Evolutionary conservation across 2,329 filamentous ascomycete species (phyloP), one percentile per base, ranked within the genome.

Genomic region (Escovopsis sp.): DNA sequence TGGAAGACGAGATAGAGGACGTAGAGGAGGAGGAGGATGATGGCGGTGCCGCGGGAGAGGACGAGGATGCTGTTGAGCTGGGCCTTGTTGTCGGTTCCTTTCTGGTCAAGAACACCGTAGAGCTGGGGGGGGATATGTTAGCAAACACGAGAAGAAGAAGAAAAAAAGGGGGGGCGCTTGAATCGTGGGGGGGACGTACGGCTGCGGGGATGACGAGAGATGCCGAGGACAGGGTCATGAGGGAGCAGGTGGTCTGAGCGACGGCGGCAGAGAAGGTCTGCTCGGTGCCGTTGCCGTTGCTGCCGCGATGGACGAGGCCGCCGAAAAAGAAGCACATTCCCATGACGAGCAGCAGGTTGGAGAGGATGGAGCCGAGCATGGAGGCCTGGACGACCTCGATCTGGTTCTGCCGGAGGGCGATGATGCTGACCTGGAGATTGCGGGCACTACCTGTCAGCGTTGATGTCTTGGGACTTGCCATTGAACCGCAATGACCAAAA

Each of bases 381-480:
- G 86, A 94, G 18, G 89, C 83, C 65, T 96, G 91, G n/a, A 96
- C 89, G 50, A 96, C 88, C 54, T 89, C 80, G 57, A 95, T 93
- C 64, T 96, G 83, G 48, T 79, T 77, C 53, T 91, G 78, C 50
- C 70, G 77, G 38, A 98, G 73, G 15, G 91, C 91, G 49, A 96
- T 82, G 52, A 96, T 89, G 59, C 85, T 94, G 58, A 94, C 85
- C 84, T 89, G 56, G 23, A 23, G 4, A 23, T 23, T 23, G 23
- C 23, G 23, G 23, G 23, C 4, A 23, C 15, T 18, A n/a, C 11
- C 1, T 6, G 38, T 51, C 34, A 50, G 47, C 33, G 35, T 26
- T 18, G 18, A 26, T 4, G 23, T 23, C 23, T 23, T 23, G 23
- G 6, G 23, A 4, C 23, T 23, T 23, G 23, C 23, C 23, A 33